These are phyloP conservation scores for Plasmopara viticola DNA, from an alignment of 352 stramenopile genomes.

Conservation along the genomic window DNA sequence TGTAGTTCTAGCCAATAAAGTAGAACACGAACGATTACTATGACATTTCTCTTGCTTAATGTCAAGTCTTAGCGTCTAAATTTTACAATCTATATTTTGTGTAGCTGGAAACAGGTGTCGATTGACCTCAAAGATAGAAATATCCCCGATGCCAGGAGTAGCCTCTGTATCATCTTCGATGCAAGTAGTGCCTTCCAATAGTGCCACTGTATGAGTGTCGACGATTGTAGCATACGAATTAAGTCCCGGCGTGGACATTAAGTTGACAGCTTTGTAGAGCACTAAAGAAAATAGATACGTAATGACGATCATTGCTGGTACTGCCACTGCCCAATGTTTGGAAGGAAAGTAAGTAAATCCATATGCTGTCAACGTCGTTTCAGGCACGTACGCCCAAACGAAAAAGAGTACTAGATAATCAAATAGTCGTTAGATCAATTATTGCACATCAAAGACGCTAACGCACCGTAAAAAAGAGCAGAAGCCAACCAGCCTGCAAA, in stretches of 20 bases:
- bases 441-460: neutral
- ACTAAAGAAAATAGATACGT: slow-evolving; percentile 79
- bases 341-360: slow-evolving; percentile 86
- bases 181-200: slow-evolving; percentile 33
- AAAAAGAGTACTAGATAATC: slow-evolving; percentile 64
- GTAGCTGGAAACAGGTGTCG: slow-evolving; percentile 37
- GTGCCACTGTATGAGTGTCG: slow-evolving; percentile 58
- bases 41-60: slow-evolving; percentile 13
- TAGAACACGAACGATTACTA: slow-evolving; percentile 17
- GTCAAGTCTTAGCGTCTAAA: neutral
- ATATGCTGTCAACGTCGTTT: slow-evolving; percentile 65
- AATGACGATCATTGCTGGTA: slow-evolving; percentile 79
- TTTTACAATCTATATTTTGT: neutral
- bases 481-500: slow-evolving; percentile 82
- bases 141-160: slow-evolving; percentile 71
- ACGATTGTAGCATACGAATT: slow-evolving; percentile 78
- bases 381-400: slow-evolving; percentile 84
- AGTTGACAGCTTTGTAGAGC: slow-evolving; percentile 80
- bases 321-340: slow-evolving; percentile 86
- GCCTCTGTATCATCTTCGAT: slow-evolving; percentile 44
- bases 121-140: slow-evolving; percentile 72
- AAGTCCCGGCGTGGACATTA: slow-evolving; percentile 61
- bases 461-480: slow-evolving; percentile 66
- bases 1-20: slow-evolving; percentile 28
- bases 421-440: neutral